Evolutionary conservation across 1,284 basidiomycete species (phyloP).

Genomic region (Sanghuangporus baumii): DNA sequence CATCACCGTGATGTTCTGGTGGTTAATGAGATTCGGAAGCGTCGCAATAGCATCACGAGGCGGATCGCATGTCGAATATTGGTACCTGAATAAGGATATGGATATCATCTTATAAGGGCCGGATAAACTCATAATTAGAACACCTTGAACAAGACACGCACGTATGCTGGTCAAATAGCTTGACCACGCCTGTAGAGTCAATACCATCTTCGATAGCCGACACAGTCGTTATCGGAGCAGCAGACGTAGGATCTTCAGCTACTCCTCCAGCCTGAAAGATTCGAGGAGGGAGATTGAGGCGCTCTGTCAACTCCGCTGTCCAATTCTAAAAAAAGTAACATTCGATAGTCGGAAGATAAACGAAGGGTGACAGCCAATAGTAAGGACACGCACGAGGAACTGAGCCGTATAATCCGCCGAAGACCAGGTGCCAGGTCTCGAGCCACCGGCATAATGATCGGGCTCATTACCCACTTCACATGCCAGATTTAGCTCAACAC

Average conservation of each 20-base stretch:
- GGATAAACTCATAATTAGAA: neutral
- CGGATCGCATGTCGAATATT: conserved; percentile 35
- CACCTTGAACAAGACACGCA: conserved; percentile 14
- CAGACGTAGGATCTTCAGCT: conserved; percentile 27
- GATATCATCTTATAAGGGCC: neutral
- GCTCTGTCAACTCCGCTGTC: conserved; percentile 26
- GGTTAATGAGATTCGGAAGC: conserved; percentile 29
- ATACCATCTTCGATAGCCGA: conserved; percentile 29
- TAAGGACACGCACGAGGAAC: conserved; percentile 23
- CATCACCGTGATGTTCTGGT: conserved; percentile 31
- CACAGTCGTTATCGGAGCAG: conserved; percentile 29
- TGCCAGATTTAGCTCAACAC: neutral
- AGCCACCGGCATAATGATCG: conserved; percentile 29
- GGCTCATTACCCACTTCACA: conserved; percentile 32
- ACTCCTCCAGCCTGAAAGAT: conserved; percentile 31
- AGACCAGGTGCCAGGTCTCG: conserved; percentile 27
- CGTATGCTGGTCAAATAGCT: conserved; percentile 32
- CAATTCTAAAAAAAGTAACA: conserved; percentile 24
- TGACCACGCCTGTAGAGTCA: conserved; percentile 26
- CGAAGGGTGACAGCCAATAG: neutral
- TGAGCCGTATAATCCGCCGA: conserved; percentile 28
- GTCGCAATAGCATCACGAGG: conserved; percentile 30
- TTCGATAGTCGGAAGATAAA: neutral
- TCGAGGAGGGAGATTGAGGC: conserved; percentile 25
- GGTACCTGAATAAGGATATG: conserved; percentile 25